Base-by-base conservation (phyloP, 2,329 filamentous ascomycete species). In the Dactylonectria estremocensis region DNA sequence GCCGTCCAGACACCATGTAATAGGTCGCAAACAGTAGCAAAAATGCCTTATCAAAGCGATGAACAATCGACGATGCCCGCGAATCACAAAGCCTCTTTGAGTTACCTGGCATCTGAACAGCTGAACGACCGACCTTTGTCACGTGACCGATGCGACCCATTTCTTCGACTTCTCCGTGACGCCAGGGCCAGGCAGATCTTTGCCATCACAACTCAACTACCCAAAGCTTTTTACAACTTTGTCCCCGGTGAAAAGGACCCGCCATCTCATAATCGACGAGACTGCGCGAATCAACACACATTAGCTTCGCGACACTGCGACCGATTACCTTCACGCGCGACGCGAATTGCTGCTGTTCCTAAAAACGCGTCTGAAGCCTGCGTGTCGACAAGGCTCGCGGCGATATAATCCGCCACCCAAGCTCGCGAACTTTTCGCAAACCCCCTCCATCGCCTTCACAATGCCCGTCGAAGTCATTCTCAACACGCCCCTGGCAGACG, bases 401-500 rank as follows among this genome's bases (percentile, higher is more conserved):
- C 69, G 67, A 75, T 64, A 58, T 56, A 43, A 68, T 59, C 74
- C 69, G 66, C 72, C 74, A 75, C 72, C 58, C 45, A 65, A 59
- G 37, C 53, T 65, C 63, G 56, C 67, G 54, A 55, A 52, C 57
- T 31, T 61, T 57, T 56, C 58, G 64, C 22, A 46, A 49, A 40
- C 60, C 43, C 63, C 66, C 48, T 55, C 66, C 59, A 59, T 63
- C 50, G 55, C 50, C 68, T 61, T 72, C 79, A 87, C 71, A 64
- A 98, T 98, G 93, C 87, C 94, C 73, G 88, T 94, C 82, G 91
- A 95, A 79, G 88, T 97, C 71, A 85, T 89, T 61, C 87, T 93
- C 72, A 92, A 93, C 76, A 94, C 95, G 79, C 93, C 94, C 54
- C 86, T 98, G 78, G 95, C 95, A 72, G 89, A 95, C 74, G 93